These are phyloP conservation scores for Leishmania arabica DNA, from an alignment of 208 protist genomes.

Conservation along the genomic window DNA sequence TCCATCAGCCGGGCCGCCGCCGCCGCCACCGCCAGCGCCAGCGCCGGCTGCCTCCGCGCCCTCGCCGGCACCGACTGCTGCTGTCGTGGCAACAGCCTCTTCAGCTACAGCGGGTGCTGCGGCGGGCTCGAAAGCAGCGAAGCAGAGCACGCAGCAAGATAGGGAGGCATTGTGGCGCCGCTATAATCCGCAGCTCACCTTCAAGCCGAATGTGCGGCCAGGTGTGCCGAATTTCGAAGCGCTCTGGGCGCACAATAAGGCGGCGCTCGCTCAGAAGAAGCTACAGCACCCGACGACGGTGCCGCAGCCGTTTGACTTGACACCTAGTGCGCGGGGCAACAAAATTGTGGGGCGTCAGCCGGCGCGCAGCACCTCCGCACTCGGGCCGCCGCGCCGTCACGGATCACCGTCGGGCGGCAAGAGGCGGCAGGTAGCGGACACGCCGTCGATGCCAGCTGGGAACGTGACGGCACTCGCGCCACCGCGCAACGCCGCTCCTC, in stretches of 20 bases:
- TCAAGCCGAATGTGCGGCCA: conserved; percentile 70
- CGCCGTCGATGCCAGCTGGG: neutral
- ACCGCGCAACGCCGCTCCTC: conserved; percentile 22
- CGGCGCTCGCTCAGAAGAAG: conserved; percentile 49
- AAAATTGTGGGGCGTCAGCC: conserved; percentile 24
- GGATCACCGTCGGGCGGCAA: neutral
- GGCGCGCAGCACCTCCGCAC: conserved; percentile 11
- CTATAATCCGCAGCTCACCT: conserved; percentile 70
- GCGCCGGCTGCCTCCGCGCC: neutral
- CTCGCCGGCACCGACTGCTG: conserved; percentile 6
- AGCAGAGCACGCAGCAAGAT: conserved; percentile 2
- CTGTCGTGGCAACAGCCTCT: neutral
- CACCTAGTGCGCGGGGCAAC: conserved; percentile 27
- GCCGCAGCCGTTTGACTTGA: conserved; percentile 64
- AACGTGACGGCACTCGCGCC: neutral
- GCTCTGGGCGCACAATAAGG: conserved; percentile 66
- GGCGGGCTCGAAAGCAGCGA: neutral
- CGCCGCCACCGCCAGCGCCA: neutral
- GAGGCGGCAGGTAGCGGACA: neutral
- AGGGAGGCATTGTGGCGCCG: conserved; percentile 15
- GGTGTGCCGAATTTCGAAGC: conserved; percentile 80
- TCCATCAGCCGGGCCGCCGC: neutral
- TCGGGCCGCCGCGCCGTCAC: conserved; percentile 1
- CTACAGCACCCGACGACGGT: conserved; percentile 41
- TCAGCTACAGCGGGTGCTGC: neutral